Evolutionary conservation across 805 yeast species (phyloP).

Genomic region (Saccharomycopsis vini): DNA sequence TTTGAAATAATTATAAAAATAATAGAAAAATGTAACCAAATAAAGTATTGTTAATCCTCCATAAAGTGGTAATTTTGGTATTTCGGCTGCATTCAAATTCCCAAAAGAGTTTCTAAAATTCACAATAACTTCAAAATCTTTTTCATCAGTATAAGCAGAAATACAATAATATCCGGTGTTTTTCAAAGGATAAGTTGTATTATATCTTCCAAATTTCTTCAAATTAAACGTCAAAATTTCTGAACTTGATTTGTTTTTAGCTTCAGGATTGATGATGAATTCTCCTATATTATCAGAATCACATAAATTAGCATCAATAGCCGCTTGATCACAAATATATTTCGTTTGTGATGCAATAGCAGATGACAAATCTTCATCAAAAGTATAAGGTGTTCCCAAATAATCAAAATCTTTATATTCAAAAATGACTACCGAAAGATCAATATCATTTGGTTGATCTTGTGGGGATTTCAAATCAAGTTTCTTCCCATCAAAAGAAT

Average conservation of each 20-base stretch:
- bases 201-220: constrained; percentile 48
- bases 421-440: constrained; percentile 64
- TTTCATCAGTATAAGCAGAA: constrained; percentile 45
- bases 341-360: constrained; percentile 24
- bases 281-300: constrained; percentile 42
- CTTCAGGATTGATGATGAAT: constrained; percentile 46
- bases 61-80: constrained; percentile 83
- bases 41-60: constrained; percentile 80
- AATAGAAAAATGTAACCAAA: constrained; percentile 71
- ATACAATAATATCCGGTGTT: constrained; percentile 91
- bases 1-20: constrained; percentile 76
- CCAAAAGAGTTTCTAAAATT: constrained; percentile 92
- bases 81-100: constrained; percentile 77
- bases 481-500: constrained; percentile 21
- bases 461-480: constrained; percentile 26
- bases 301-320: constrained; percentile 55
- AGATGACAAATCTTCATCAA: constrained; percentile 25
- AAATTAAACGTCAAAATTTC: constrained; percentile 50
- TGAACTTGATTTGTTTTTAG: constrained; percentile 35
- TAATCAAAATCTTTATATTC: constrained; percentile 71
- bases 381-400: constrained; percentile 41
- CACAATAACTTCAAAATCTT: constrained; percentile 53
- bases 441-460: constrained; percentile 28
- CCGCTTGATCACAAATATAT: constrained; percentile 68
- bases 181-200: constrained; percentile 52